Base-by-base conservation (phyloP, 2,329 filamentous ascomycete species). In the Albifimbria verrucaria region DNA sequence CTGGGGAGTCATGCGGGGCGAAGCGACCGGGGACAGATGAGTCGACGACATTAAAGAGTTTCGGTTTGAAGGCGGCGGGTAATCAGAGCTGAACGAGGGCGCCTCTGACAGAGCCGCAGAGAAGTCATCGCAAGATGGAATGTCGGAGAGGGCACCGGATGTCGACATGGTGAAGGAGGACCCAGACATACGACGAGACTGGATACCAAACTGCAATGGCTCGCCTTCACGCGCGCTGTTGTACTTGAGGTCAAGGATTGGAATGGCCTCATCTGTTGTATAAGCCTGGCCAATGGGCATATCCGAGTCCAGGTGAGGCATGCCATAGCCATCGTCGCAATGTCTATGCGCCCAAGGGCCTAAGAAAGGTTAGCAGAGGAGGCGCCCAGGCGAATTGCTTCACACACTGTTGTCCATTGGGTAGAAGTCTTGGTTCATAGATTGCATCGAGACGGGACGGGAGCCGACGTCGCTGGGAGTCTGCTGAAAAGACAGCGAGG, bases 141-240 rank as follows among this genome's bases (percentile, higher is more conserved):
- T 82, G 61, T 90, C 87, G 5, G 85, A 87, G 42, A 88, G 73
- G 21, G 77, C 78, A 21, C 85, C 80, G 42, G 80, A 80, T 1
- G 82, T 89, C 17, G 87, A 90, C 72, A 90, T 80, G 39, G 86
- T 88, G 63, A 89, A 88, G 1, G 87, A 89, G 2, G 87, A 89
- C 47, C 86, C 86, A 20, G 87, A 89, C 76, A 89, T 81, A 56
- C 86, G 80, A 54, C 86, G 79, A 46, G 79, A 76, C 57, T 81
- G 79, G 45, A 79, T 68, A 41, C 84, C 81, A 55, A 80, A 76
- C 53, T 72, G 73, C 55, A 80, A 62, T 18, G 70, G 58, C 32
- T 83, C 80, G 51, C 73, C 70, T n/a, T 85, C 82, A 21, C 67
- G 63, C 32, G 67, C 76, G 60, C 59, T 72, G 60, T 55, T 75